Conservation (phyloP, 2,329 filamentous ascomycete genomes). For the Lithohypha guttulata region DNA sequence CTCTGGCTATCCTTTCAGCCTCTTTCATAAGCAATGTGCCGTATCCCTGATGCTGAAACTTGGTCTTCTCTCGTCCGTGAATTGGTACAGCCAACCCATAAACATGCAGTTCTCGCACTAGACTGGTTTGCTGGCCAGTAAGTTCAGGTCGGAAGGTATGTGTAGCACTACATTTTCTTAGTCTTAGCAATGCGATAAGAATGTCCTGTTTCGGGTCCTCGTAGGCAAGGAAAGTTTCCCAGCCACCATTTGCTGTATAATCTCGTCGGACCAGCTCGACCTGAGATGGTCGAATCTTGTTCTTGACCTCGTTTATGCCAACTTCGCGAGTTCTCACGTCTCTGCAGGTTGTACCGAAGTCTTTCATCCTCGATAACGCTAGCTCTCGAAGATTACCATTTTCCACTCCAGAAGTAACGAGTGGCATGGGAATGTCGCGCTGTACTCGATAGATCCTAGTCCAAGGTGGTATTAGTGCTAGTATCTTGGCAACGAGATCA, state of each 20-base stretch:
- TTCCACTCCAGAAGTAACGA: conserved; percentile 96
- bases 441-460: conserved; percentile 97
- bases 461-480: conserved; percentile 92
- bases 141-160: conserved; percentile 90
- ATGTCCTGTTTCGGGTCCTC: conserved; percentile 99
- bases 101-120: conserved; percentile 90
- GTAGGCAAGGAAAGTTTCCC: conserved; percentile 97
- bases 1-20: conserved; percentile 84
- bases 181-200: conserved; percentile 74
- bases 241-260: conserved; percentile 89
- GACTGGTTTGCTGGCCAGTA: conserved; percentile 71
- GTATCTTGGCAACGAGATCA: conserved; percentile 89
- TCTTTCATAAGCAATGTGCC: conserved; percentile 96
- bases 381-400: conserved; percentile 93
- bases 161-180: conserved; percentile 81
- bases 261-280: conserved; percentile 90
- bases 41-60: conserved; percentile 97
- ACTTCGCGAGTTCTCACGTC: conserved; percentile 95
- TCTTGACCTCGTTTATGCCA: conserved; percentile 96
- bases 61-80: conserved; percentile 85
- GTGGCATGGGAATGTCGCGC: conserved; percentile 97
- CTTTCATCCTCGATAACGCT: conserved; percentile 94
- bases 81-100: conserved; percentile 97
- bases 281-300: conserved; percentile 94
- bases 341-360: conserved; percentile 93